phyloP scores from a whole-genome alignment of 805 yeast genomes.

The Wickerhamomyces sydowiorum region DNA sequence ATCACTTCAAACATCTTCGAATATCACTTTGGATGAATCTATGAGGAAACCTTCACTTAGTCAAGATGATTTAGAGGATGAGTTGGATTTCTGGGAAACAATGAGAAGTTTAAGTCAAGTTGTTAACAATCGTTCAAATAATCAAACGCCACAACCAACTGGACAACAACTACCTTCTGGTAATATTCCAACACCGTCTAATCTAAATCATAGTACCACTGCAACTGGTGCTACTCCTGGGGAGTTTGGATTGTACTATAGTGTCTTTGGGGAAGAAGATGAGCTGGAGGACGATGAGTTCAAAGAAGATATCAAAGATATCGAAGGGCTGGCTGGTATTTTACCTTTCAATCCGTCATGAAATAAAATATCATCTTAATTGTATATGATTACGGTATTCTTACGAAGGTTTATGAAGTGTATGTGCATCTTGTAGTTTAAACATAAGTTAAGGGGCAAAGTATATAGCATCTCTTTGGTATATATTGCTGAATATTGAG shows the following conservation, averaged over 20 bases:
- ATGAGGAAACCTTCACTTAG: conserved; percentile 11
- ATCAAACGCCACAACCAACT: neutral
- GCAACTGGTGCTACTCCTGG: neutral
- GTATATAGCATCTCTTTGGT: no score
- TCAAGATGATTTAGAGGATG: conserved; percentile 51
- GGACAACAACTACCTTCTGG: no score
- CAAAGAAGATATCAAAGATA: conserved; percentile 14
- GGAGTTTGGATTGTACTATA: conserved; percentile 2
- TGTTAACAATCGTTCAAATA: conserved; percentile 17
- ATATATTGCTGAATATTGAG: neutral
- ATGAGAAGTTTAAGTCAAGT: conserved; percentile 50
- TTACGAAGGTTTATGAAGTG: no score
- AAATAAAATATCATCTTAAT: no score
- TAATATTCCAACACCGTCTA: neutral
- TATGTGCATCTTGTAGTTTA: no score
- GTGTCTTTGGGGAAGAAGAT: conserved; percentile 12
- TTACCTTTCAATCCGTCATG: conserved; percentile 22
- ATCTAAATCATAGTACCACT: neutral
- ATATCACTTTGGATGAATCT: conserved; percentile 5
- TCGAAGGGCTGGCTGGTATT: conserved; percentile 12
- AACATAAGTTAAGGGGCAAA: no score
- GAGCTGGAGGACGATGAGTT: conserved; percentile 12
- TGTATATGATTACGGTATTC: no score
- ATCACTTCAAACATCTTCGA: conserved; percentile 1
- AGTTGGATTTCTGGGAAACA: conserved; percentile 66